Base-by-base conservation (phyloP, 768 basidiomycete species). In the Russula abietina region DNA sequence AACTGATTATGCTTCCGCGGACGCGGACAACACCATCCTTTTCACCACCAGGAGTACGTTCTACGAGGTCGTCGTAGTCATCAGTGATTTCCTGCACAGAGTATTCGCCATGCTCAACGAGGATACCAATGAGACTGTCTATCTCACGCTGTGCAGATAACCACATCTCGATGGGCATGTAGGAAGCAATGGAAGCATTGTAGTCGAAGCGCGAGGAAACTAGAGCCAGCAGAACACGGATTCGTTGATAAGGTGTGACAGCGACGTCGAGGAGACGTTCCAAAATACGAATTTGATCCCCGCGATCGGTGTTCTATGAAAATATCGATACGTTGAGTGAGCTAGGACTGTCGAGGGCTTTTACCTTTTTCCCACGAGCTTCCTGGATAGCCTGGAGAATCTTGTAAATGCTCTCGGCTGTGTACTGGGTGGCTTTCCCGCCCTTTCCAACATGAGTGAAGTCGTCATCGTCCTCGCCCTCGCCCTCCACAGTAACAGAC, bases 121-220 rank as follows among this genome's bases (percentile, higher is more conserved):
- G 80, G 65, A 93, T 85, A 16, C 85, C 81, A 62, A 99, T 82
- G 22, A 98, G 85, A 68, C 88, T 84, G 72, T 98, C 92, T 59
- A 97, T 86, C 75, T 97, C 94, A 49, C 80, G 79, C 71, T 93
- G 90, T 1, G 95, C 93, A 17, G 86, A 79, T 9, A 87, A 72
- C 97, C 97, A 98, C 52, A 92, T 81, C 43, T 98, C 95, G 63
- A 88, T 79, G 8, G 97, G 93, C 88, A 99, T 97, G 71, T 93
- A 86, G 1, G 87, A 83, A 9, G 88, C 79, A 60, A 88, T 83
- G 24, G 88, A 91, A 26, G 92, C 88, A 73, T 93, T 95, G 79
- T 97, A 98, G 77, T 99, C 97, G 73, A 98, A 97, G 49, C 94
- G 89, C 10, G 94, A 91, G 3, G 95, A 93, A 69, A 98, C 84